phyloP scores from a whole-genome alignment of 208 protist species.

The Angomonas deanei region DNA sequence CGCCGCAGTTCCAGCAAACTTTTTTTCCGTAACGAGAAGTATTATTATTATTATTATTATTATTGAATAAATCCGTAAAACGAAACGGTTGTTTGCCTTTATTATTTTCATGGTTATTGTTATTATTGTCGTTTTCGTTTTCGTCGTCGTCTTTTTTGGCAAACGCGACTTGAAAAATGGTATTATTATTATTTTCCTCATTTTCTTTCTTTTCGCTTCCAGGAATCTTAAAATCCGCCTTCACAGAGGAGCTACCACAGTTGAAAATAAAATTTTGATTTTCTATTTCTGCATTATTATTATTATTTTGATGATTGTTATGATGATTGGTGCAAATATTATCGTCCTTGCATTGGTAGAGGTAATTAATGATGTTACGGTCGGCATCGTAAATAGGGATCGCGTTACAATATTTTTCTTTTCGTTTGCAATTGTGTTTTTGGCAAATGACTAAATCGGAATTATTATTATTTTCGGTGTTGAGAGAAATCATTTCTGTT shows the following conservation, averaged over 20 bases:
- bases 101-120: not conserved
- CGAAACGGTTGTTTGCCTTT: too few species aligned
- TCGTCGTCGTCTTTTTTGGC: not conserved
- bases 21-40: too few species aligned
- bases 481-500: not conserved
- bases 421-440: not conserved
- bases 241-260: not conserved
- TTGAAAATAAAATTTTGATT: not conserved
- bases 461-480: not conserved
- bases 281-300: not conserved
- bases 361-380: not conserved
- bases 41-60: too few species aligned
- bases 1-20: not conserved
- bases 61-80: too few species aligned
- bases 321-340: not conserved
- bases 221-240: not conserved
- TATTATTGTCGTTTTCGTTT: too few species aligned
- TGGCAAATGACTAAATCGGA: not conserved
- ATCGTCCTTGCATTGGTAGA: not conserved
- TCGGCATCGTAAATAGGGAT: not conserved
- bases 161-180: not conserved
- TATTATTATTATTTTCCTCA: conserved; percentile 9
- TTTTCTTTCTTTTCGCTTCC: not conserved
- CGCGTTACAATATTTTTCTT: not conserved
- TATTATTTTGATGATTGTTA: not conserved